A percentile compares a stretch with the other conserved stretches of the same genome.
Evolutionary conservation across 2,329 filamentous ascomycete species (phyloP).

Genomic region (Thielaviopsis euricoi): DNA sequence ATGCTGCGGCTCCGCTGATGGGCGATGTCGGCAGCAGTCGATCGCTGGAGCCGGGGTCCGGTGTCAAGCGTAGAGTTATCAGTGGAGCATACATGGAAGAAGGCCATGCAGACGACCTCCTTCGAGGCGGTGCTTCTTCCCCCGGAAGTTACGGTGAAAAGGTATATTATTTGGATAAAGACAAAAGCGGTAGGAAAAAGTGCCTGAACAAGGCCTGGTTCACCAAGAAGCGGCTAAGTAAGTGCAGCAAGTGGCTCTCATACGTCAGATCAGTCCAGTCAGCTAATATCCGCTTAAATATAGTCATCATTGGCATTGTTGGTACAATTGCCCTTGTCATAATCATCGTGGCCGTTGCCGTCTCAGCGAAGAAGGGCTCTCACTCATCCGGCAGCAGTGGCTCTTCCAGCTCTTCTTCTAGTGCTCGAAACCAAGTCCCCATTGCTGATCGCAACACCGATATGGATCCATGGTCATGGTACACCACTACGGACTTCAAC

Average conservation of each 20-base stretch:
- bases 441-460: constrained; percentile 53
- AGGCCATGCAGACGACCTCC: constrained; percentile 27
- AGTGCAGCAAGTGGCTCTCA: constrained; percentile 25
- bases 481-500: constrained; percentile 81
- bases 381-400: constrained; percentile 21
- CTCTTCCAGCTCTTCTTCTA: constrained; percentile 15
- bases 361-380: constrained; percentile 53
- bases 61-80: constrained; percentile 44
- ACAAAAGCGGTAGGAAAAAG: constrained; percentile 25
- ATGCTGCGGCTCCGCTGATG: constrained; percentile 8
- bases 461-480: constrained; percentile 84
- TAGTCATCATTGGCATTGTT: constrained; percentile 40
- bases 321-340: constrained; percentile 43
- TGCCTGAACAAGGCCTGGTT: constrained; percentile 34
- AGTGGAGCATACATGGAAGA: constrained; percentile 57
- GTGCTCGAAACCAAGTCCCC: constrained; percentile 42
- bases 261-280: neutral
- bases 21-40: constrained; percentile 8
- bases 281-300: constrained; percentile 11
- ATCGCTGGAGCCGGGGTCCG: constrained; percentile 14
- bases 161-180: constrained; percentile 24
- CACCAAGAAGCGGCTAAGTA: constrained; percentile 18
- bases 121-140: constrained; percentile 29
- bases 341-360: constrained; percentile 49
- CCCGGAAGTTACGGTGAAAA: constrained; percentile 34